Percentiles rank a stretch among this genome's conserved stretches.
Conservation (phyloP, 257 asterid genomes). For the Craterostigma plantagineum region DNA sequence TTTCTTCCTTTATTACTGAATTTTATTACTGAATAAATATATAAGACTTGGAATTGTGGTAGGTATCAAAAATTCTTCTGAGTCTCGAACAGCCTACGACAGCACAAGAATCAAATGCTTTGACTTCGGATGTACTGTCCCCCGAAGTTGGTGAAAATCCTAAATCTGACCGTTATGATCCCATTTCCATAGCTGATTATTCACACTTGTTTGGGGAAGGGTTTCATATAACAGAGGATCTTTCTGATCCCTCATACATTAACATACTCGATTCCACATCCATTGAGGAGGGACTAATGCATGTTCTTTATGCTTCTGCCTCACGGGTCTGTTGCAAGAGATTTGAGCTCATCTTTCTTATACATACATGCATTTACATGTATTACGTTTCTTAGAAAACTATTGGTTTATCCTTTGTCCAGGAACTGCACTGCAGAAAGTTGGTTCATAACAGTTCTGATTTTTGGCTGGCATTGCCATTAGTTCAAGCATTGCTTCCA, state of each 20-base stretch:
- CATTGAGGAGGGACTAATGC: constrained; percentile 88
- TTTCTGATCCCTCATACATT: constrained; percentile 39
- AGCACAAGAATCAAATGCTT: constrained; percentile 23
- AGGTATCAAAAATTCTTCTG: constrained; percentile 65
- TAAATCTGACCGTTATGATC: constrained; percentile 21
- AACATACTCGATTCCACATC: constrained; percentile 57
- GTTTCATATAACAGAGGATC: constrained; percentile 39
- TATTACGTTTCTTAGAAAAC: not conserved
- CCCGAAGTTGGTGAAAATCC: constrained; percentile 36
- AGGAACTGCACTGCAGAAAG: constrained; percentile 80
- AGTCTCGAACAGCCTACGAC: constrained; percentile 36
- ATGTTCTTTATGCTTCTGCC: constrained; percentile 83
- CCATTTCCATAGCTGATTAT: constrained; percentile 35
- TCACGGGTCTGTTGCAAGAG: constrained; percentile 57
- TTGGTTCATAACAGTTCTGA: constrained; percentile 61
- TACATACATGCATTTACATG: not conserved
- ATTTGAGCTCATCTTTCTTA: not conserved
- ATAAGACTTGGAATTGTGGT: constrained; percentile 10
- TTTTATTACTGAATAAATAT: too few species aligned
- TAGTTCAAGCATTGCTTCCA: constrained; percentile 90
- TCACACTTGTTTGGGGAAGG: constrained; percentile 78
- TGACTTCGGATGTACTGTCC: constrained; percentile 21
- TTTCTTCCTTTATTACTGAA: constrained; percentile 4
- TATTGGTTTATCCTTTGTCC: constrained; percentile 13
- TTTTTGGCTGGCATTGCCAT: constrained; percentile 74